Evolutionary conservation across 2,329 filamentous ascomycete genomes (phyloP), one percentile per base, ranked within the genome.

Genomic region (Pyrenophora teres): DNA sequence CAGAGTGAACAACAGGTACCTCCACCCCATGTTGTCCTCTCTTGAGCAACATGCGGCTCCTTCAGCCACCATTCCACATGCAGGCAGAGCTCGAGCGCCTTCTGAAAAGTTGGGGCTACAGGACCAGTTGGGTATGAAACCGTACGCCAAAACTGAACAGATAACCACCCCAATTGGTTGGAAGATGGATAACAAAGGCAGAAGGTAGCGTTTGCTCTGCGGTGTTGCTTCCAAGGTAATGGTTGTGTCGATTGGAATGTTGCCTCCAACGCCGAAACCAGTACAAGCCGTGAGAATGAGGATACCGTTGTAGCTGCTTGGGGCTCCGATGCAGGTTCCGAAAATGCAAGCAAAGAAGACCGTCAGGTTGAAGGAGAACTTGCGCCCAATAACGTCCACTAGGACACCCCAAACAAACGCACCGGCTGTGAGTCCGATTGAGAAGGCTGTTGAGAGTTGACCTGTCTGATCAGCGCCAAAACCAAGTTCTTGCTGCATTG

Each of bases 351-450:
- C 73, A 46, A 83, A 74, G n/a, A 84, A 72, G 40, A 81, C 81
- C 0, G 82, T 84, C 32, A 83, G 58, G 61, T 84, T 85, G 70
- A 85, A 85, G 0, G 81, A 81, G 78, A 80, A 83, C 47, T 76
- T 74, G 25, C 82, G 45, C 74, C 77, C 78, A 33, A 80, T 73
- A 27, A 83, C 77, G 55, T 84, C 82, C 5, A 82, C 80, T 51
- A 84, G 56, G 8, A 82, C 71, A 0, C 82, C 82, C 80, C 81
- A 85, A 6, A 80, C 72, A 40, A 83, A 80, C 0, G 82, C 82
- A 16, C 82, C 82, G 7, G 77, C 79, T 2, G 81, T 82, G 18
- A 85, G 68, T 0, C 82, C 82, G 3, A 80, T 74, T 6, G 77
- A 81, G 63, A 84, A 83, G 3, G 80, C 77, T 0, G 79, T 79